Base-by-base conservation (phyloP, 805 yeast species). In the Nakazawaea peltata region DNA sequence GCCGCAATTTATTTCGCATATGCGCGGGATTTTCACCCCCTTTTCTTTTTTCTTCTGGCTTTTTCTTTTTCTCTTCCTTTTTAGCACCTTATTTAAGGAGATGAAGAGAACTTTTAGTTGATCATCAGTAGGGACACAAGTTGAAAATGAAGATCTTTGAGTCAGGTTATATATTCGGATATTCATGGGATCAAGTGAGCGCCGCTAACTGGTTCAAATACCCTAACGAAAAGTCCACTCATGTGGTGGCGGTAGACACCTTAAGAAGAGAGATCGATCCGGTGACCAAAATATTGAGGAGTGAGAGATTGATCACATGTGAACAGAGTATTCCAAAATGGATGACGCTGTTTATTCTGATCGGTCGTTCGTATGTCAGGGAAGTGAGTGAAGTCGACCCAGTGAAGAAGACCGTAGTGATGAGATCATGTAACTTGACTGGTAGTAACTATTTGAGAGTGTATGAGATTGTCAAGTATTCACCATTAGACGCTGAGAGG, bases 201-300 rank as follows among this genome's bases (percentile, higher is more conserved):
- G 87, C 94, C 2, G 97, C 97, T 34, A 87, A 88, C 58, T 90
- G 98, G 98, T 77, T 74, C 45, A 90, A 90, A 48, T 90, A 90
- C 59, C 98, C 98, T n/a, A 90, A 92, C 54, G 94, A 87, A 47
- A 67, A 80, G 40, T 78, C 95, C 6, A 73, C 94, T 1, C 98
- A 90, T 57, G 98, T 90, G 8, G 80, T 85, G 19, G 92, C 92
- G 1, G 97, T 92, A 14, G 98, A 90, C 54, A 85, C 86, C 1
- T 57, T 90, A 22, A 67, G 81, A 40, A 68, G 97, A 43, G 86
- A 79, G 47, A 50, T 86, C 15, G 71, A 75, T 45, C 59, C 67
- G 1, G 59, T 54, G 6, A 67, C 71, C 1, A 69, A 69, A 4
- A 63, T 72, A 3, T 63, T 90, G 28, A 67, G 79, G 14, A 81